phyloP scores from a whole-genome alignment of 768 basidiomycete species.

The Tricholoma bakamatsutake region DNA sequence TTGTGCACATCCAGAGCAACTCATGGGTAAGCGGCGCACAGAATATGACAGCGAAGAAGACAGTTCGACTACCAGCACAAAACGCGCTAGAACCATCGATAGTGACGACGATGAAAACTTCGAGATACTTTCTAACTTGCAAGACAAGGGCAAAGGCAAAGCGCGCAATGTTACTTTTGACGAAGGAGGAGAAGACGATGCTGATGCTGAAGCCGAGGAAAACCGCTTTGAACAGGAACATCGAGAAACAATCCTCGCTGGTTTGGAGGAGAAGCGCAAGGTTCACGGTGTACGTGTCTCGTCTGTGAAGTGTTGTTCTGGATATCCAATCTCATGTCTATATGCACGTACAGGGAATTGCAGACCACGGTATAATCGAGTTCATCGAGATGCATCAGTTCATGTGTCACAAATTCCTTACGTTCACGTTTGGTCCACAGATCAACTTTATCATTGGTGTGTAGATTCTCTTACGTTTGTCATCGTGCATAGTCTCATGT shows the following conservation, averaged over 20 bases:
- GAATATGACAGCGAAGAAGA: constrained; percentile 39
- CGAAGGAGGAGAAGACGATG: constrained; percentile 26
- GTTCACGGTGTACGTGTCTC: constrained; percentile 40
- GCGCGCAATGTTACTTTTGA: constrained; percentile 12
- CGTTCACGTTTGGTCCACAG: constrained; percentile 83
- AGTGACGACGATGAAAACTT: constrained; percentile 19
- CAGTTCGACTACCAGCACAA: constrained; percentile 19
- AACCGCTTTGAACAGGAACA: constrained; percentile 60
- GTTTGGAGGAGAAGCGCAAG: constrained; percentile 42
- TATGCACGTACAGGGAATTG: constrained; percentile 50
- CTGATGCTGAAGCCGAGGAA: constrained; percentile 52
- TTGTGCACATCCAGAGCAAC: not conserved
- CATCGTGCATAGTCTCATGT: constrained; percentile 1
- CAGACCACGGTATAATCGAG: constrained; percentile 86
- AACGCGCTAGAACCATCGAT: constrained; percentile 27
- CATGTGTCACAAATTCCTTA: constrained; percentile 89
- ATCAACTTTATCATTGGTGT: constrained; percentile 96
- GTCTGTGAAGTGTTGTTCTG: constrained; percentile 3
- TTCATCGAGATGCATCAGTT: constrained; percentile 85
- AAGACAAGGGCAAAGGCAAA: constrained; percentile 23
- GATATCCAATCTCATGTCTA: not conserved
- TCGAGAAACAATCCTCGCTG: constrained; percentile 48
- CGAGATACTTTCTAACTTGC: constrained; percentile 13
- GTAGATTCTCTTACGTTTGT: constrained; percentile 12
- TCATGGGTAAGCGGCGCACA: constrained; percentile 54